phyloP scores from a whole-genome alignment of 2,329 filamentous ascomycete species.

The Nemania sp. region DNA sequence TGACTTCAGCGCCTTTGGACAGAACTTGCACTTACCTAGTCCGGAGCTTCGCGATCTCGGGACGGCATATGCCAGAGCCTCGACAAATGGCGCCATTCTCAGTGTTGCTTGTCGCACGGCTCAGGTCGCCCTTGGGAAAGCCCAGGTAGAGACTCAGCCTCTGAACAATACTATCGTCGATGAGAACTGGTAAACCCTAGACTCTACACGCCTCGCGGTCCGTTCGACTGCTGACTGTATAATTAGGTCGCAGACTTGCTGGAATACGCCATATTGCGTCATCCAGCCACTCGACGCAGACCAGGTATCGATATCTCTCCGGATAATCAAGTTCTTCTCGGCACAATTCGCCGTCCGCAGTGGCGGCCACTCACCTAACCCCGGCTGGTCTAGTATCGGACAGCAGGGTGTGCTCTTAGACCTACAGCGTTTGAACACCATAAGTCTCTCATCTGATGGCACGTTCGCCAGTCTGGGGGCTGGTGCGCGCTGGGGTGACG shows the following conservation, averaged over 20 bases:
- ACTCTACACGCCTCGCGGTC: background rate
- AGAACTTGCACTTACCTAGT: no score
- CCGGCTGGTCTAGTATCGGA: constrained; percentile 4
- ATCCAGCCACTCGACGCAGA: constrained; percentile 16
- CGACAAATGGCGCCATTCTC: background rate
- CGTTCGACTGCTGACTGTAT: background rate
- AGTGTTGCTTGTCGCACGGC: background rate
- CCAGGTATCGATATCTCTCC: constrained; percentile 28
- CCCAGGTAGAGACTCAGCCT: background rate
- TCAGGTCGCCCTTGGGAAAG: background rate
- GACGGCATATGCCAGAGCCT: no score
- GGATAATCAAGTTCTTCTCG: constrained; percentile 33
- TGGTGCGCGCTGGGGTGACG: constrained; percentile 1
- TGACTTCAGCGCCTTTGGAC: no score
- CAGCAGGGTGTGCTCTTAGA: background rate
- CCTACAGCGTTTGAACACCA: background rate
- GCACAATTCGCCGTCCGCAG: constrained; percentile 18
- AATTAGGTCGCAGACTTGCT: constrained; percentile 36
- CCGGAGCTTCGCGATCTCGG: no score
- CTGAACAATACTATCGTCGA: background rate
- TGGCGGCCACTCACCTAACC: constrained; percentile 12
- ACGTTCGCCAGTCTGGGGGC: background rate
- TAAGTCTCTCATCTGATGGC: background rate
- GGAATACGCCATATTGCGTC: constrained; percentile 36
- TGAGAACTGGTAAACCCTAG: background rate